Percentiles rank a stretch among this genome's conserved stretches.
phyloP scores from a whole-genome alignment of 495 filamentous ascomycete genomes.

The Margaritispora aquatica region DNA sequence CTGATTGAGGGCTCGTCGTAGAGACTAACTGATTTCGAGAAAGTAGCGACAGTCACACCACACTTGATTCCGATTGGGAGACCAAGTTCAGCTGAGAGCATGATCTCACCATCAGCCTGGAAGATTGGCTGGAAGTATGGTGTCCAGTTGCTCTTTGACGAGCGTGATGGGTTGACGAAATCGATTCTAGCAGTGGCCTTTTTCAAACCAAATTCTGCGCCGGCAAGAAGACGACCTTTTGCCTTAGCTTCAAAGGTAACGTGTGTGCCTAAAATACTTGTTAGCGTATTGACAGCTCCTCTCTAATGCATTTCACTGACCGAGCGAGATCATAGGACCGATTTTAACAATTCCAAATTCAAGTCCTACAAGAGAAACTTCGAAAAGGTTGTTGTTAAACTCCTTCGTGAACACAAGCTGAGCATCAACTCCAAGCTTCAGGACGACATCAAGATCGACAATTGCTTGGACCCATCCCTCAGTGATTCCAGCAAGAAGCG shows the following conservation, averaged over 20 bases:
- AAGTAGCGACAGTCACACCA: conserved; percentile 13
- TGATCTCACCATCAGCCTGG: conserved; percentile 17
- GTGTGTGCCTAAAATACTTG: background rate
- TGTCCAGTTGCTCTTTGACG: background rate
- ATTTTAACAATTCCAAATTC: conserved; percentile 10
- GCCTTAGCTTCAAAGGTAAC: conserved; percentile 9
- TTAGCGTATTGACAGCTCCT: background rate
- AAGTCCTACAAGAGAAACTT: conserved; percentile 8
- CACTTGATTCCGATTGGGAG: conserved; percentile 15
- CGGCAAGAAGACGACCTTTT: conserved; percentile 8
- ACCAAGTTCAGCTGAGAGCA: conserved; percentile 11
- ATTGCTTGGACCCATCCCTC: conserved; percentile 9
- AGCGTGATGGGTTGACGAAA: background rate
- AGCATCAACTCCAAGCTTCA: conserved; percentile 16
- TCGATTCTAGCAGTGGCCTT: conserved; percentile 10
- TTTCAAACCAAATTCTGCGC: conserved; percentile 13
- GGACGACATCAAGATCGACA: conserved; percentile 1
- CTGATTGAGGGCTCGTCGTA: conserved; percentile 30
- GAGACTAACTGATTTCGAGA: conserved; percentile 35
- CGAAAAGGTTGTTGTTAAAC: conserved; percentile 5
- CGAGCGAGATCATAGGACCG: conserved; percentile 8
- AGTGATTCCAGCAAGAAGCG: conserved; percentile 3
- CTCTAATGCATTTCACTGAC: background rate
- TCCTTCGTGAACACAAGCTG: conserved; percentile 3
- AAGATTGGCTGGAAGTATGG: conserved; percentile 18